Evolutionary conservation across 495 filamentous ascomycete genomes (phyloP).

Genomic region (Penicillium longicatenatum): DNA sequence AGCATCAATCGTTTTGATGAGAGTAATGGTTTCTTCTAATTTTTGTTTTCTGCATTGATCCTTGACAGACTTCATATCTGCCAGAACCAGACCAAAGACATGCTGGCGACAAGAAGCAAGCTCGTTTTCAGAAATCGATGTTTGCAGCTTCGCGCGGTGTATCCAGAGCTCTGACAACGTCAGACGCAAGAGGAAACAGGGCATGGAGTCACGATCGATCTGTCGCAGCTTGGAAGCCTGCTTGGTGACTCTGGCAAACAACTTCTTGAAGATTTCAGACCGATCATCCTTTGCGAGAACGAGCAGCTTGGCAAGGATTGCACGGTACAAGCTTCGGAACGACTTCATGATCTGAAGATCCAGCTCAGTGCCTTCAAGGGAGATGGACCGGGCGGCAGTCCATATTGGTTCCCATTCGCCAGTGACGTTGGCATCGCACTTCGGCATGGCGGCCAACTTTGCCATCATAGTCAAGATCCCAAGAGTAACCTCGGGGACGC

Average conservation of each 20-base stretch:
- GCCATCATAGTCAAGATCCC: constrained; percentile 47
- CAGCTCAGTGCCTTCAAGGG: constrained; percentile 34
- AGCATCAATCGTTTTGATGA: constrained; percentile 47
- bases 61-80: constrained; percentile 42
- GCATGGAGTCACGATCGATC: constrained; percentile 42
- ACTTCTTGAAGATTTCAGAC: constrained; percentile 38
- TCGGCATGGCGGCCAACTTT: constrained; percentile 45
- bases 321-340: constrained; percentile 41
- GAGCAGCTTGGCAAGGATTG: constrained; percentile 41
- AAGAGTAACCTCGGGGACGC: constrained; percentile 29
- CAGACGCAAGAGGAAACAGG: constrained; percentile 43
- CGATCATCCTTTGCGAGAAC: constrained; percentile 39
- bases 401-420: constrained; percentile 46
- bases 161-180: constrained; percentile 44
- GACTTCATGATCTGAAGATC: constrained; percentile 49
- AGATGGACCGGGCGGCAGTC: constrained; percentile 39
- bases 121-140: constrained; percentile 35
- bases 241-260: constrained; percentile 35
- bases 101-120: constrained; percentile 37
- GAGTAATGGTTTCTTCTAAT: constrained; percentile 41
- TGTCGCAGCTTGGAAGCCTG: constrained; percentile 40
- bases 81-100: constrained; percentile 39
- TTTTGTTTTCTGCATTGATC: constrained; percentile 46
- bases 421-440: constrained; percentile 40
- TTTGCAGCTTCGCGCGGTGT: constrained; percentile 33